Percentiles rank a stretch among this genome's conserved stretches.
Conservation (phyloP, 257 asterid species). For the Solanum ahanhuiri region DNA sequence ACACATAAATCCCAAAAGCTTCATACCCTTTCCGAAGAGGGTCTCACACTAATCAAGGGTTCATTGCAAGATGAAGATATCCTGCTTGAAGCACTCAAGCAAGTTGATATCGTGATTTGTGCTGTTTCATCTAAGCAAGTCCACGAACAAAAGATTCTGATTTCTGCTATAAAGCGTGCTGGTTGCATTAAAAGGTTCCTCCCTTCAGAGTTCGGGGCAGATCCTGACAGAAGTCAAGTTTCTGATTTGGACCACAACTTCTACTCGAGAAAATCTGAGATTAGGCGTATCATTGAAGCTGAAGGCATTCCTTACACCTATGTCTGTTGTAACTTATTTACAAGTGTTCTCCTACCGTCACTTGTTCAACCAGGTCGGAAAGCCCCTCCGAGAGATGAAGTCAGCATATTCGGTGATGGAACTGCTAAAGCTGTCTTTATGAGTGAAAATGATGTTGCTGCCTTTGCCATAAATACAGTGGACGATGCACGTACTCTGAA, state of each 20-base stretch:
- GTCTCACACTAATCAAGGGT: constrained; percentile 59
- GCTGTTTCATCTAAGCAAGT: constrained; percentile 64
- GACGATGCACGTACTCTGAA: constrained; percentile 72
- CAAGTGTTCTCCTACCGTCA: constrained; percentile 66
- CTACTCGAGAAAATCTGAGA: constrained; percentile 64
- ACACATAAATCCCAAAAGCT: constrained; percentile 45
- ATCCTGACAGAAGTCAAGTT: constrained; percentile 65
- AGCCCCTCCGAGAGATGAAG: constrained; percentile 70
- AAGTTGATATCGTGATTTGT: constrained; percentile 77
- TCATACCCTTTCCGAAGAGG: constrained; percentile 36
- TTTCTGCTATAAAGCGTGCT: constrained; percentile 57
- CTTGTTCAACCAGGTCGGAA: constrained; percentile 70
- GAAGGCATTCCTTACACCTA: constrained; percentile 75
- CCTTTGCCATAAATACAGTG: constrained; percentile 69
- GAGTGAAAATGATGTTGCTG: constrained; percentile 75
- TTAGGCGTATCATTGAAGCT: constrained; percentile 71
- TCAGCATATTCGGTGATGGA: constrained; percentile 75
- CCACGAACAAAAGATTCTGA: constrained; percentile 61
- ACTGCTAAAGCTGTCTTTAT: constrained; percentile 63
- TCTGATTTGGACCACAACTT: constrained; percentile 59
- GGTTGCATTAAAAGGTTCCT: constrained; percentile 85
- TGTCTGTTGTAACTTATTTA: constrained; percentile 76
- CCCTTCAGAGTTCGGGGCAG: constrained; percentile 86
- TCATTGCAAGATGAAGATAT: constrained; percentile 65
- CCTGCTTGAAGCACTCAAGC: constrained; percentile 47